A percentile compares a stretch with the other conserved stretches of the same genome.
Conservation (phyloP, 164 flowering plant species). For the Paratinospora sagittata region DNA sequence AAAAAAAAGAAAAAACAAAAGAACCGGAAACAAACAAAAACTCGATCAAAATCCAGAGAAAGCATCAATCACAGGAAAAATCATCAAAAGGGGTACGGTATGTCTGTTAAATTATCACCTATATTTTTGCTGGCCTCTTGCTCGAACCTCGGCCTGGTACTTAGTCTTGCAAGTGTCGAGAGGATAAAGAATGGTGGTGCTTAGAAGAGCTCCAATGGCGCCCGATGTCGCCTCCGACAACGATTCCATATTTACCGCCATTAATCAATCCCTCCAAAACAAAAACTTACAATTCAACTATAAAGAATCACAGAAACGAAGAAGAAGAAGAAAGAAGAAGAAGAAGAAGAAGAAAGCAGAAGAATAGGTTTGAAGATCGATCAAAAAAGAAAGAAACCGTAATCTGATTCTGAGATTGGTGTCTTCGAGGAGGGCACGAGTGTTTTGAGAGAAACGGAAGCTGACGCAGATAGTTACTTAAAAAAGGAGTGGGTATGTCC, state of each 20-base stretch:
- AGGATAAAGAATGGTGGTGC: constrained; percentile 76
- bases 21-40: not conserved
- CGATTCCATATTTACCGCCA: constrained; percentile 44
- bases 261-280: constrained; percentile 18
- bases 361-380: not conserved
- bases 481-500: no score
- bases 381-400: not conserved
- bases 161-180: constrained; percentile 79
- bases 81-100: no score
- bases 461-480: not conserved
- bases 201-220: constrained; percentile 65
- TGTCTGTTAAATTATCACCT: no score
- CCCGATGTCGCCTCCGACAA: constrained; percentile 78
- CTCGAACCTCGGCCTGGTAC: constrained; percentile 69
- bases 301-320: no score
- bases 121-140: constrained; percentile 55
- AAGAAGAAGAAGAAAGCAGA: not conserved
- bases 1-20: not conserved
- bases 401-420: not conserved
- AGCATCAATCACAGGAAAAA: no score
- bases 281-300: not conserved
- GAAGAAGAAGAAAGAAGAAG: no score
- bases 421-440: not conserved
- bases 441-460: not conserved
- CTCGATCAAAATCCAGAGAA: not conserved